Percentiles rank a stretch among this genome's conserved stretches.
phyloP scores from a whole-genome alignment of 495 filamentous ascomycete genomes.

The Apodospora peruviana region DNA sequence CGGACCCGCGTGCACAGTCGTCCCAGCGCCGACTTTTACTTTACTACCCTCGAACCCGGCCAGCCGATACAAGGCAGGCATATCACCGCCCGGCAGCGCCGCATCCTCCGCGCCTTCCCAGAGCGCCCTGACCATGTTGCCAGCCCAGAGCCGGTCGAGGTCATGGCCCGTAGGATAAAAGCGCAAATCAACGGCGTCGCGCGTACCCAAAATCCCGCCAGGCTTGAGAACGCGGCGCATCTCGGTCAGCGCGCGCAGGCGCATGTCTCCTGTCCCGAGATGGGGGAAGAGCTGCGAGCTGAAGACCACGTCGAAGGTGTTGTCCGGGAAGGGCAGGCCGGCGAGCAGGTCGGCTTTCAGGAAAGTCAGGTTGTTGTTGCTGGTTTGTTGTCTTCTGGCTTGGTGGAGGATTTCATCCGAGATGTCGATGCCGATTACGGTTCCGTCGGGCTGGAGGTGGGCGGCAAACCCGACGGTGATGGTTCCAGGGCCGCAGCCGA shows the following conservation, averaged over 20 bases:
- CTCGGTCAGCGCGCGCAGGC: constrained; percentile 15
- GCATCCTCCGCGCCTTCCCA: constrained; percentile 10
- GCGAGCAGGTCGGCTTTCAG: neutral
- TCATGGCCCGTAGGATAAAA: constrained; percentile 19
- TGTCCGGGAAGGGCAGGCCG: constrained; percentile 36
- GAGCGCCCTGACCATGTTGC: constrained; percentile 16
- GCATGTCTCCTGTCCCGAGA: constrained; percentile 29
- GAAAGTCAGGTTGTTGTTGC: neutral
- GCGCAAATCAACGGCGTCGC: constrained; percentile 38
- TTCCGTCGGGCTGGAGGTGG: neutral
- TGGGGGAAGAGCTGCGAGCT: constrained; percentile 52
- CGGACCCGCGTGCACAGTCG: constrained; percentile 19
- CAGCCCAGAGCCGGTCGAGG: constrained; percentile 27
- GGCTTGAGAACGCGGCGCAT: constrained; percentile 24
- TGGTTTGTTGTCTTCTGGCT: neutral
- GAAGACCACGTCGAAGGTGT: constrained; percentile 52
- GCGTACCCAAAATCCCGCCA: constrained; percentile 46
- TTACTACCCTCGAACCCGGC: constrained; percentile 31
- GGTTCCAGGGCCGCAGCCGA: neutral
- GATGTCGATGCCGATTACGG: neutral
- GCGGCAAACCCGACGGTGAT: neutral
- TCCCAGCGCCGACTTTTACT: constrained; percentile 24
- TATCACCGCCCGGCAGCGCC: constrained; percentile 19
- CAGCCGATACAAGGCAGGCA: constrained; percentile 25
- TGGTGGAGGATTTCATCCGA: neutral